Evolutionary conservation across 2,329 filamentous ascomycete genomes (phyloP), one percentile per base, ranked within the genome.

Genomic region (Fusarium protoensiforme): DNA sequence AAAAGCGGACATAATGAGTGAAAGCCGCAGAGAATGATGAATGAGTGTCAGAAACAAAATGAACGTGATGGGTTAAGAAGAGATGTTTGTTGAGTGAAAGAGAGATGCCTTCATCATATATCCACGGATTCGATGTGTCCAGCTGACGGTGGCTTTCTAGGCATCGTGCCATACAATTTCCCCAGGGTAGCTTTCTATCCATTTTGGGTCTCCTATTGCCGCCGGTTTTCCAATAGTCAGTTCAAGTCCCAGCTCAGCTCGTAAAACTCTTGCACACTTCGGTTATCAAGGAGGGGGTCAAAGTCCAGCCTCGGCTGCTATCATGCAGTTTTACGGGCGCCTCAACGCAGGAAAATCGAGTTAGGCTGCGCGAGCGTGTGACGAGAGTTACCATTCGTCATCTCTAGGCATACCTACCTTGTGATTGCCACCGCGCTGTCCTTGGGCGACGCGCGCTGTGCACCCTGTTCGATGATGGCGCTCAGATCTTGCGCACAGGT

Each of bases 251-350:
- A 69, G 66, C 20, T 71, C 65, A 74, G 68, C 54, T 8, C 24
- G 60, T 35, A 43, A 76, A 68, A 41, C 41, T 46, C 39, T 63
- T 58, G 68, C 58, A 69, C 68, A 65, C 54, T 48, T 64, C 59
- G 58, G 60, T 65, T 64, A 51, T 64, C 65, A 41, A 51, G 36
- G 51, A 64, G n/a, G 67, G 38, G 65, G 31, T 8, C 24, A 29
- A 64, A 51, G 51, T 16, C 38, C 46, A 54, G 58, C 41, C 58
- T 35, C 51, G 33, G 51, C n/a, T 58, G 41, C 67, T 54, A 74
- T 74, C 61, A 75, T 73, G 69, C 71, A 74, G 29, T 58, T 65
- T 18, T 31, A 69, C 63, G 72, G 54, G 71, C 71, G 71, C 61
- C 61, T 74, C 48, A 36, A 68, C 35, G 53, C 43, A 56, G 33